phyloP scores from a whole-genome alignment of 2,329 filamentous ascomycete species.

The Fusarium buxicola region DNA sequence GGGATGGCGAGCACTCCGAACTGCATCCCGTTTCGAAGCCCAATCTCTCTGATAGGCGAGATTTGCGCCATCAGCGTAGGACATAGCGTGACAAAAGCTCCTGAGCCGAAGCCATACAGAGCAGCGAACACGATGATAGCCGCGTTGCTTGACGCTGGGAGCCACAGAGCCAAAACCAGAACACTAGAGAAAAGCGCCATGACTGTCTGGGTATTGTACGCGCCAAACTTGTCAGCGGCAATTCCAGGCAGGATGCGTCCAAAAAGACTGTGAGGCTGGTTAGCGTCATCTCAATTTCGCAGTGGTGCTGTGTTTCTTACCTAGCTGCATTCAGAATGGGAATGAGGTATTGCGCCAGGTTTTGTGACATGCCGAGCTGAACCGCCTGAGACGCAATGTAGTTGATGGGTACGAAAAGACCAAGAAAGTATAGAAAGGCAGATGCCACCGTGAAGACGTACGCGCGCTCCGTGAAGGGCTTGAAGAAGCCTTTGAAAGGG shows the following conservation, averaged over 20 bases:
- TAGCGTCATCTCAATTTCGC: not conserved
- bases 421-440: constrained; percentile 47
- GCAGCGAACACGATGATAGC: constrained; percentile 48
- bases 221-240: constrained; percentile 52
- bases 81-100: constrained; percentile 48
- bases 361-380: constrained; percentile 43
- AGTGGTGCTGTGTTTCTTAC: not conserved
- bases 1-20: constrained; percentile 31
- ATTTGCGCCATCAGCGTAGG: constrained; percentile 59
- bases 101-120: constrained; percentile 52
- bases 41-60: constrained; percentile 65
- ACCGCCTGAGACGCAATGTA: constrained; percentile 51
- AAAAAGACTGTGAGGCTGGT: constrained; percentile 43
- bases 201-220: constrained; percentile 58
- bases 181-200: constrained; percentile 52
- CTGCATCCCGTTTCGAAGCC: constrained; percentile 60
- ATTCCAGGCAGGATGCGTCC: constrained; percentile 51
- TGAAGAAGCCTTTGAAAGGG: not conserved
- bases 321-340: constrained; percentile 53
- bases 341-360: constrained; percentile 51
- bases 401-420: constrained; percentile 54
- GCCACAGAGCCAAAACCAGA: constrained; percentile 51
- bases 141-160: constrained; percentile 45
- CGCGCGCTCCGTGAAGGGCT: constrained; percentile 9
- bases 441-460: constrained; percentile 36